Evolutionary conservation across 257 asterid genomes (phyloP), one percentile per base, ranked within the genome.

Genomic region (Eustoma russellianum): DNA sequence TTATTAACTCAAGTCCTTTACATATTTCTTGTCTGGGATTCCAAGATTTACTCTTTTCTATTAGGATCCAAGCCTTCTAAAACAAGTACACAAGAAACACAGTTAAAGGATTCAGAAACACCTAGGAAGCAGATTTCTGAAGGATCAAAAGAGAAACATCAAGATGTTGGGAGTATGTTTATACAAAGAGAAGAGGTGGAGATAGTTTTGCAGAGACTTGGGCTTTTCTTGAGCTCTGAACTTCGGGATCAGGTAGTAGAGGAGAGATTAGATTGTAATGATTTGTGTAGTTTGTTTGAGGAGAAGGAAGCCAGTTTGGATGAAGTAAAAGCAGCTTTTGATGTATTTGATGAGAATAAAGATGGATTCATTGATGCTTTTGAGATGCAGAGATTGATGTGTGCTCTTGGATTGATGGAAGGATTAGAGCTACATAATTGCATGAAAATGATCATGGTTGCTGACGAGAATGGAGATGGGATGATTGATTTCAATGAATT

Each of bases 291-390:
- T 48, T 30, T 79, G 65, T 82, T 82, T 55, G 78, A 76, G 10
- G 57, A 62, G 34, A 41, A 8, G 3, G 82, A 71, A 54, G 70
- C 80, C 8, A 62, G 74, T 49, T 41, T 74, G 34, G 80, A 60
- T 14, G 91, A 82, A 57, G 71, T 78, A 51, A 62, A 63, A 35
- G 82, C 74, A 57, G 86, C 84, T 5, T 82, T 82, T 61, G 60
- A 52, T 44, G 1, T 74, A 19, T 79, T 79, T 46, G 87, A 82
- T 62, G 71, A 66, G 13, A 66, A 79, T 43, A 63, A 66, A 8
- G 91, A 82, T 69, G 91, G 84, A 0, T 82, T 52, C 50, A 74
- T 82, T 8, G 91, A 79, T 55, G 76, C 76, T 17, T 58, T 10
- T 14, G 91, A 82, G 71, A 47, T 82, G 64, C 54, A 14, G 56